phyloP scores from a whole-genome alignment of 2,329 filamentous ascomycete species.

The Neonectria magnoliae region DNA sequence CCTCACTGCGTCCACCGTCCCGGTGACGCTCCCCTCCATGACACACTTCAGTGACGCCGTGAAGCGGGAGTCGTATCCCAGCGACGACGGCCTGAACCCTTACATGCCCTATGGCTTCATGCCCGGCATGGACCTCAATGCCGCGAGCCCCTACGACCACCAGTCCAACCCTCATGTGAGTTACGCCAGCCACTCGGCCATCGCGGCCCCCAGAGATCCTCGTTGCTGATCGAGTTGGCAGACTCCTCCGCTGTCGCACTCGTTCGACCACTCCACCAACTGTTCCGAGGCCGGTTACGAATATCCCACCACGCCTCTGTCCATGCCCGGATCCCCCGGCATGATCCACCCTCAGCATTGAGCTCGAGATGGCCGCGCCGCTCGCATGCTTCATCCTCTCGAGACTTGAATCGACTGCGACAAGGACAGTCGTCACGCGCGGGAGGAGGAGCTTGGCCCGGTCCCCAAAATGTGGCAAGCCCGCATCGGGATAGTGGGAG shows the following conservation, averaged over 20 bases:
- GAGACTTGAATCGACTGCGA: slow-evolving; percentile 3
- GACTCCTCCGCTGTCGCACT: slow-evolving; percentile 82
- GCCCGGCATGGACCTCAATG: slow-evolving; percentile 70
- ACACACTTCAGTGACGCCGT: slow-evolving; percentile 70
- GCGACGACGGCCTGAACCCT: slow-evolving; percentile 69
- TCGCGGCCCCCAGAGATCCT: slow-evolving; percentile 50
- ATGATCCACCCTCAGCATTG: slow-evolving; percentile 49
- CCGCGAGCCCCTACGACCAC: slow-evolving; percentile 71
- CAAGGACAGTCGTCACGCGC: not conserved
- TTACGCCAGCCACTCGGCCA: slow-evolving; percentile 56
- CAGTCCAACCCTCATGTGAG: slow-evolving; percentile 80
- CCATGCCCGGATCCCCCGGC: slow-evolving; percentile 76
- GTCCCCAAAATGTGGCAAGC: slow-evolving; percentile 5
- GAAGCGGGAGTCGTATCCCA: slow-evolving; percentile 71
- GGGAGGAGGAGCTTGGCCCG: slow-evolving; percentile 1
- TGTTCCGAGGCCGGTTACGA: slow-evolving; percentile 71
- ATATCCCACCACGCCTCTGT: slow-evolving; percentile 76
- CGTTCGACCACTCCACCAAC: slow-evolving; percentile 73
- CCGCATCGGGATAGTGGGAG: slow-evolving; percentile 11
- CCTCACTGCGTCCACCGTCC: slow-evolving; percentile 61
- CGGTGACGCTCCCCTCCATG: slow-evolving; percentile 72
- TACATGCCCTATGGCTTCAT: slow-evolving; percentile 76
- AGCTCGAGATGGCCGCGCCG: slow-evolving; percentile 3
- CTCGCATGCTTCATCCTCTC: slow-evolving; percentile 6
- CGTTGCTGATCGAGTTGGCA: slow-evolving; percentile 64